phyloP scores from a whole-genome alignment of 805 yeast genomes.

The Candida boleticola region DNA sequence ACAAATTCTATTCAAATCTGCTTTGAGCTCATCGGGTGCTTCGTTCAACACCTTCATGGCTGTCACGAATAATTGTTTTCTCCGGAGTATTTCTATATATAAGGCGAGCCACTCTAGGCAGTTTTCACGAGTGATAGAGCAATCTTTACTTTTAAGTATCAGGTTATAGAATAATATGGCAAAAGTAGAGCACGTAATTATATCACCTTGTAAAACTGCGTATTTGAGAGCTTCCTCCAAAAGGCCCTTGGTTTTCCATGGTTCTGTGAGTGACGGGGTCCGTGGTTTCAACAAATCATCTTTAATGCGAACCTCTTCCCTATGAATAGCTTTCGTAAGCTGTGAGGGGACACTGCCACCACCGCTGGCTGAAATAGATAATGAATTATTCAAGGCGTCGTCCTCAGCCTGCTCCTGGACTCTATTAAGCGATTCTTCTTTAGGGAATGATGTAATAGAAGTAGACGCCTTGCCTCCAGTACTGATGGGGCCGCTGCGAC shows the following conservation, averaged over 20 bases:
- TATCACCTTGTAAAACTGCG: constrained; percentile 61
- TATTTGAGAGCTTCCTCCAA: constrained; percentile 53
- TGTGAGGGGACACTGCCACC: constrained; percentile 16
- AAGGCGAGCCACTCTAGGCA: constrained; percentile 55
- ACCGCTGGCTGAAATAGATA: too few species aligned
- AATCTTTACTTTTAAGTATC: constrained; percentile 24
- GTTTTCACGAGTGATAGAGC: constrained; percentile 20
- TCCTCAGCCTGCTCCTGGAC: constrained; percentile 1
- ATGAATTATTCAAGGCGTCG: background rate
- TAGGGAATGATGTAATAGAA: background rate
- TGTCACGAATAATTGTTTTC: constrained; percentile 50
- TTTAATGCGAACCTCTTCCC: constrained; percentile 7
- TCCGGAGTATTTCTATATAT: constrained; percentile 54
- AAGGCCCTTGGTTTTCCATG: constrained; percentile 58
- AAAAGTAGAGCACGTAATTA: constrained; percentile 57
- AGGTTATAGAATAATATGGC: constrained; percentile 49
- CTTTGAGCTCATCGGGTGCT: constrained; percentile 29
- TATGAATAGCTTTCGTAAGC: constrained; percentile 24
- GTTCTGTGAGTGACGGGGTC: constrained; percentile 20
- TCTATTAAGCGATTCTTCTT: constrained; percentile 1
- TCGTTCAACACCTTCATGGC: constrained; percentile 55
- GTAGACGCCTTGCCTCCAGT: background rate
- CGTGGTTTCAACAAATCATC: constrained; percentile 6
- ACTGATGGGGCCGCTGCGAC: background rate
- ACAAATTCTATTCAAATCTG: constrained; percentile 29